Evolutionary conservation across 1,284 basidiomycete species (phyloP), one percentile per base, ranked within the genome.

Genomic region (Ustilago shanxiensis): DNA sequence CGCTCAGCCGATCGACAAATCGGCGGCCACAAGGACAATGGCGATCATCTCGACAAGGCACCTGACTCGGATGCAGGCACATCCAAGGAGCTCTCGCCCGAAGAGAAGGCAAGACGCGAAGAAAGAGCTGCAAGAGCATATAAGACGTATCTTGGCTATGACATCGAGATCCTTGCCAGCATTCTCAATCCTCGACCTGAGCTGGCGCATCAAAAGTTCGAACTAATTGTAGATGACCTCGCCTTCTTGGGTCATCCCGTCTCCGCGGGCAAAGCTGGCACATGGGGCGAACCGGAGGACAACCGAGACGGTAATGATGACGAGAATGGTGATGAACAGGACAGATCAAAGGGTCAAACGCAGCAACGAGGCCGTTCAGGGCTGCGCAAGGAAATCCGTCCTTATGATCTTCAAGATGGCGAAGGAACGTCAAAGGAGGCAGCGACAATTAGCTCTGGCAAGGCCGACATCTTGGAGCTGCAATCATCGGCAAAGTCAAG

Each of bases 171-270:
- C 80, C 89, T 98, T 33, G 93, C 93, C 26, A 90, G 90, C 59
- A 88, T 97, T 70, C 89, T 98, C 8, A 93, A 92, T 68, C 95
- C 95, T 0, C 79, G 91, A 50, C 88, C 88, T 31, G 89, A 91
- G 18, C 90, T 95, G 84, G 97, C 95, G 83, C 94, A 98, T 86
- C 93, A 95, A 85, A 94, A 94, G 83, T 98, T 98, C 83, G 95
- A 97, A 86, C 90, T 99, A 29, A 87, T 93, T 50, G 92, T 98
- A 22, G 95, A 98, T 82, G 93, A 95, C 80, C 89, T 98, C n/a
- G 93, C 91, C 1, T 98, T 98, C 84, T 89, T 98, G 44, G 96
- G 96, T 0, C 95, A 98, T 86, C 96, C 96, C 0, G 94, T 98
- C 1, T 92, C 92, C 80, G 90, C 91, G 11, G 91, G 92, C 35